Conservation (phyloP, 169 alveolate genomes). For the Plasmodium gonderi region DNA sequence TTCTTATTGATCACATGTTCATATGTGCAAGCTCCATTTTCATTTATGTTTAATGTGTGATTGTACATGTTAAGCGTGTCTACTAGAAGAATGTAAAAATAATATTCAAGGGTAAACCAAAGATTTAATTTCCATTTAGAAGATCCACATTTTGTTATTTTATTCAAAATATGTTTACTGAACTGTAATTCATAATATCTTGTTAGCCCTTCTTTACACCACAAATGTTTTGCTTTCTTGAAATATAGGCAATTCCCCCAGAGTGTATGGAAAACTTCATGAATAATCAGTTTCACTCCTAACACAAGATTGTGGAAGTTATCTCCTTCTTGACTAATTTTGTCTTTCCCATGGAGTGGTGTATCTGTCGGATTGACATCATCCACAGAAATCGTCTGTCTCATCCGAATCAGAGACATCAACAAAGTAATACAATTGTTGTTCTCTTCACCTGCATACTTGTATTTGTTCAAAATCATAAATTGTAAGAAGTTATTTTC, state of each 20-base stretch:
- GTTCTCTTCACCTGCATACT: constrained; percentile 60
- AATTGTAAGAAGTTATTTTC: constrained; percentile 38
- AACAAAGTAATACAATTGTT: constrained; percentile 36
- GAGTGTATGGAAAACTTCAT: constrained; percentile 32
- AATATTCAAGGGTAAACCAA: constrained; percentile 15
- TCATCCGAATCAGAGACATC: background rate
- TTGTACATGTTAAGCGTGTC: constrained; percentile 42
- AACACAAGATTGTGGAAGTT: background rate
- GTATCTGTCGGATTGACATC: no score
- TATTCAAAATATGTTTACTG: background rate
- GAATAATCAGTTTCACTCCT: constrained; percentile 6
- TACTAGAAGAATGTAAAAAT: constrained; percentile 11
- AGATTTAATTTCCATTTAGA: background rate
- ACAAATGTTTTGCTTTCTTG: constrained; percentile 29
- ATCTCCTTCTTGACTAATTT: background rate
- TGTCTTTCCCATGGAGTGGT: background rate
- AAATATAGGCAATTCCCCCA: constrained; percentile 67
- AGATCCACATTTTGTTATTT: background rate
- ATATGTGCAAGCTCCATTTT: background rate
- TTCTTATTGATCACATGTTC: background rate
- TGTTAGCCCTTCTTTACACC: constrained; percentile 53
- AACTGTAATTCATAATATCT: constrained; percentile 23
- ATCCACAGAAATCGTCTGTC: no score
- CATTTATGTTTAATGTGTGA: constrained; percentile 6
- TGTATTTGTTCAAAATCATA: constrained; percentile 24